Conservation (phyloP, 139 green algal species). For the Coelastrella sp. region DNA sequence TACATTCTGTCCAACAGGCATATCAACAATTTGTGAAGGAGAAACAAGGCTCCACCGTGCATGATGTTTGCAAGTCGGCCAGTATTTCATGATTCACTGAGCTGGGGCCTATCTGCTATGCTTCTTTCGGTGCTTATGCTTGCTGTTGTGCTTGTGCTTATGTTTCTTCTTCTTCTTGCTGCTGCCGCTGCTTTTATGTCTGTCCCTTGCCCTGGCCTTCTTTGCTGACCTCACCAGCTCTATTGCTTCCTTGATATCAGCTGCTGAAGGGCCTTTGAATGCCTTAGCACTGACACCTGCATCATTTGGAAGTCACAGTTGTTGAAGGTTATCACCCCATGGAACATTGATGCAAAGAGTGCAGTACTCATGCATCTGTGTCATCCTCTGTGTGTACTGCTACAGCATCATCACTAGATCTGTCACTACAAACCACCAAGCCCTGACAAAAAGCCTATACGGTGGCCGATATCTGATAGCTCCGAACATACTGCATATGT, state of each 20-base stretch:
- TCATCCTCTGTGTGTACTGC: too few species aligned
- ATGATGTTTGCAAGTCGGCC: too few species aligned
- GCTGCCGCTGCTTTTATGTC: background rate
- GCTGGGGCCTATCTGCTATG: background rate
- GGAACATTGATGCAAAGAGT: background rate
- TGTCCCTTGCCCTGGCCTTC: background rate
- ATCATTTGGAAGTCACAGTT: background rate
- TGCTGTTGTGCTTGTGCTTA: conserved; percentile 16
- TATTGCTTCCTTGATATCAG: conserved; percentile 23
- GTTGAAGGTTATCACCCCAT: background rate
- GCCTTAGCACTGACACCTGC: background rate
- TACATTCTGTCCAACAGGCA: too few species aligned
- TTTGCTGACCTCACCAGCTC: conserved; percentile 16
- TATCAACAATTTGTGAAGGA: too few species aligned
- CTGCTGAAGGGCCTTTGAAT: background rate
- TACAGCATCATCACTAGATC: too few species aligned
- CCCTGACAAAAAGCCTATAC: too few species aligned
- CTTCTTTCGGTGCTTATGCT: background rate
- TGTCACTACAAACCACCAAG: too few species aligned
- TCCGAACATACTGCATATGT: too few species aligned
- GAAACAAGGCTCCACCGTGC: too few species aligned
- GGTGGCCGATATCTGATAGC: too few species aligned
- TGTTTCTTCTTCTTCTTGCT: background rate
- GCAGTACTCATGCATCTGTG: too few species aligned
- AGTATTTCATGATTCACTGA: background rate